A percentile compares a stretch with the other conserved stretches of the same genome.
Evolutionary conservation across 2,329 filamentous ascomycete species (phyloP).

Genomic region (Trichoderma gracile): DNA sequence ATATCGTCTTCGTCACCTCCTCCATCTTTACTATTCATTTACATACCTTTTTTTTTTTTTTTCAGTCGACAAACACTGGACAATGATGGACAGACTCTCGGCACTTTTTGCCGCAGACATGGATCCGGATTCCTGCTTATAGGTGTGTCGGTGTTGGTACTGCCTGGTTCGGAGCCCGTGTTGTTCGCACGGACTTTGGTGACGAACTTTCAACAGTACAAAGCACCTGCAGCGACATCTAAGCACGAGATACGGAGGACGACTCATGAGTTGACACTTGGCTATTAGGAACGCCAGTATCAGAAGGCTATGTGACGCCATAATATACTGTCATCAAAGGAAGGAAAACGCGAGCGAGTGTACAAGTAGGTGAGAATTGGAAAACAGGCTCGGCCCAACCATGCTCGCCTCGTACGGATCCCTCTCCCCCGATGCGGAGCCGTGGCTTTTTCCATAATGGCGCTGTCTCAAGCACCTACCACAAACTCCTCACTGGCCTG

Average conservation of each 20-base stretch:
- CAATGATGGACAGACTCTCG: constrained; percentile 1
- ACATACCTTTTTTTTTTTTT: neutral
- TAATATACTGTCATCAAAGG: neutral
- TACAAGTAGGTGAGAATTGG: neutral
- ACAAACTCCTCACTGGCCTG: neutral
- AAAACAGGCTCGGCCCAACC: neutral
- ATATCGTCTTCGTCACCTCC: neutral
- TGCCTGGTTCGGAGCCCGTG: no score
- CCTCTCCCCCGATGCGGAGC: neutral
- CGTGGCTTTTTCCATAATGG: neutral
- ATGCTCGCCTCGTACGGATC: neutral
- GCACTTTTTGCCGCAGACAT: neutral
- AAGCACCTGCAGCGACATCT: neutral
- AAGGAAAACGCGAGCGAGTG: neutral
- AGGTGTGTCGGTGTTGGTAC: neutral
- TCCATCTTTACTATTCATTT: neutral
- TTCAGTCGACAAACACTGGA: neutral
- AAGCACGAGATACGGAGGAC: neutral
- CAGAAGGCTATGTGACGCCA: neutral
- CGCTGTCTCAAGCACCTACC: neutral
- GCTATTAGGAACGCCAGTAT: neutral
- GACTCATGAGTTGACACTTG: neutral
- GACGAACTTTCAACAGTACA: neutral
- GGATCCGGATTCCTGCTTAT: neutral
- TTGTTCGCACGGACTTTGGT: neutral